Conservation (phyloP, 2,329 filamentous ascomycete species). For the Bretziella fagacearum region DNA sequence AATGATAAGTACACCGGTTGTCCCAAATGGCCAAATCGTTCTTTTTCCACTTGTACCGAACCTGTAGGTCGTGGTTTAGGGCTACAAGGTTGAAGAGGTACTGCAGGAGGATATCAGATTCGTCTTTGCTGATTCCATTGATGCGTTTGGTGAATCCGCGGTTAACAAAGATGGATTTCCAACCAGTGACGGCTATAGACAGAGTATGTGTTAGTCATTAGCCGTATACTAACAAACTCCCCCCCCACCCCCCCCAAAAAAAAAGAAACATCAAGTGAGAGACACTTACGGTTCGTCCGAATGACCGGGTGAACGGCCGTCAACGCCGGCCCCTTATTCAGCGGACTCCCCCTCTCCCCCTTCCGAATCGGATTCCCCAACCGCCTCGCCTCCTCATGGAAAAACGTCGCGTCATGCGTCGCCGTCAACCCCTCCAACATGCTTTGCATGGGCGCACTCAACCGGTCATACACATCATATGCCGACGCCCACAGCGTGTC, state of each 20-base stretch:
- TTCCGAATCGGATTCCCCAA: slow-evolving; percentile 30
- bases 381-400: slow-evolving; percentile 31
- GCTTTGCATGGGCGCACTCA: slow-evolving; percentile 32
- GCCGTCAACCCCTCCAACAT: slow-evolving; percentile 36
- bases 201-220: neutral
- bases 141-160: slow-evolving; percentile 36
- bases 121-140: slow-evolving; percentile 36
- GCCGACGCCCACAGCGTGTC: slow-evolving; percentile 47
- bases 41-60: slow-evolving; percentile 35
- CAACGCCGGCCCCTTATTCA: slow-evolving; percentile 38
- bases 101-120: slow-evolving; percentile 33
- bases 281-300: slow-evolving; percentile 33
- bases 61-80: slow-evolving; percentile 40
- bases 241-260: too few relatives aligned
- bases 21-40: slow-evolving; percentile 27
- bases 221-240: too few relatives aligned
- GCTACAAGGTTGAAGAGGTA: slow-evolving; percentile 32
- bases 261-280: neutral
- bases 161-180: slow-evolving; percentile 37
- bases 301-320: slow-evolving; percentile 35
- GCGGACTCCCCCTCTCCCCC: slow-evolving; percentile 33
- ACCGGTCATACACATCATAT: slow-evolving; percentile 42
- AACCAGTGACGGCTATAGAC: slow-evolving; percentile 32
- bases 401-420: slow-evolving; percentile 32
- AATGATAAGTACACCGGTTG: slow-evolving; percentile 35